Base-by-base conservation (phyloP, 2,329 filamentous ascomycete genomes). In the Blastomyces percursus region DNA sequence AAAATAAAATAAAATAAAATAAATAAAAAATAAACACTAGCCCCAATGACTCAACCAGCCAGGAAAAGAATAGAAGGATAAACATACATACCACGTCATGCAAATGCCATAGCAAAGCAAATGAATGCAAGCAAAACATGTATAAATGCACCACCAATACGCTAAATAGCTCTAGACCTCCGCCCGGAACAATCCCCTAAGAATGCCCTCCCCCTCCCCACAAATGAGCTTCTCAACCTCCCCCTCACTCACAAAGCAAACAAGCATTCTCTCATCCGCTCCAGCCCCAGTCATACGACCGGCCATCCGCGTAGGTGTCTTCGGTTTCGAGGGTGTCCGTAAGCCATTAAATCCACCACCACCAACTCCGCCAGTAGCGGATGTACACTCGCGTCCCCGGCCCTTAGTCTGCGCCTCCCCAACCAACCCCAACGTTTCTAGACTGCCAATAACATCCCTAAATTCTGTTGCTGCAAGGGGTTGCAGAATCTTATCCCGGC, bases 381-480 rank as follows among this genome's bases (percentile, higher is more conserved):
- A 51, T 8, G 27, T 78, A 75, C 68, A 83, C 83, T 12, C 24
- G 21, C 24, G 48, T 24, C 85, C 30, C 1, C 16, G 82, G 1
- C 84, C 82, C 61, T 42, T 14, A 79, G 89, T 78, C 82, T 90
- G 72, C 77, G 89, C 70, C 76, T 87, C 75, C 73, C 87, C 81
- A 6, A 96, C 82, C 27, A 97, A 79, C 1, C 90, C 92, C 56
- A 96, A 78, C 0, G 92, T 94, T 78, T 99, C 94, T 60, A 99
- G 77, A 68, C 90, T 95, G 44, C 88, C 86, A 24, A 96, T 81
- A 5, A 99, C 92, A 75, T 99, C 94, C 63, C 91, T 86, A 75
- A 99, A 99, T 74, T 99, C 94, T 5, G 91, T 94, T 70, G 85
- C 88, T 1, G 91, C 94, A 2, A 99, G 83, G 0, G 93, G 90